Evolutionary conservation across 306 rosid species (phyloP).

Genomic region (Rosa rugosa): DNA sequence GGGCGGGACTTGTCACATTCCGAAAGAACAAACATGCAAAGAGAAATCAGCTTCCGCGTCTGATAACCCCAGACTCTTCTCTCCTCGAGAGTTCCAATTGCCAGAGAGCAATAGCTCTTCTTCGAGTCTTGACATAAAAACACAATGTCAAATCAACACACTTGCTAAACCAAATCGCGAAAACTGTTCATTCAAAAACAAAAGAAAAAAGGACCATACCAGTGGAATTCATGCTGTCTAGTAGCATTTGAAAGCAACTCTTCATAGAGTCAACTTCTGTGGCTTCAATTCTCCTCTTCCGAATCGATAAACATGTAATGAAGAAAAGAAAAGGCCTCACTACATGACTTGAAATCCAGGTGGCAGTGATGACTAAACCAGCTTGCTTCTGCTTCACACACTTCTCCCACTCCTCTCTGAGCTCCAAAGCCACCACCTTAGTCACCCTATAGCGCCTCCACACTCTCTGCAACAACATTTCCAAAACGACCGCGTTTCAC

Average conservation of each 20-base stretch:
- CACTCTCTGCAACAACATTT: constrained; percentile 52
- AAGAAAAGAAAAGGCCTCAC: constrained; percentile 91
- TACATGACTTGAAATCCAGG: constrained; percentile 53
- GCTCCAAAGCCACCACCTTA: constrained; percentile 51
- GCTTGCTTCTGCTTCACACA: constrained; percentile 38
- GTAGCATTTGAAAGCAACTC: constrained; percentile 64
- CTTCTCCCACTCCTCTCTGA: constrained; percentile 80
- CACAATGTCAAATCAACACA: constrained; percentile 18
- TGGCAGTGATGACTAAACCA: constrained; percentile 40
- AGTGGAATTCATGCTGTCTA: constrained; percentile 70
- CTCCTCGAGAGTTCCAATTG: constrained; percentile 66
- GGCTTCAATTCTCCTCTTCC: constrained; percentile 38
- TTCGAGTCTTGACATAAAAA: constrained; percentile 46
- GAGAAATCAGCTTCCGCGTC: constrained; percentile 57
- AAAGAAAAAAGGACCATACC: constrained; percentile 50
- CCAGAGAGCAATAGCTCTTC: constrained; percentile 73
- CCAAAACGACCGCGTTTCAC: not conserved
- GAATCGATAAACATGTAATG: constrained; percentile 43
- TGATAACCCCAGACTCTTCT: constrained; percentile 82
- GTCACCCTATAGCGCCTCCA: constrained; percentile 79
- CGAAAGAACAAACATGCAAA: constrained; percentile 64
- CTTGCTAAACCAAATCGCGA: not conserved
- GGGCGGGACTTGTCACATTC: constrained; percentile 51
- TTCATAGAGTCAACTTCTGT: constrained; percentile 47
- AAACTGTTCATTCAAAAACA: not conserved